phyloP scores from a whole-genome alignment of 2,329 filamentous ascomycete genomes.

The Apiospora koreana region DNA sequence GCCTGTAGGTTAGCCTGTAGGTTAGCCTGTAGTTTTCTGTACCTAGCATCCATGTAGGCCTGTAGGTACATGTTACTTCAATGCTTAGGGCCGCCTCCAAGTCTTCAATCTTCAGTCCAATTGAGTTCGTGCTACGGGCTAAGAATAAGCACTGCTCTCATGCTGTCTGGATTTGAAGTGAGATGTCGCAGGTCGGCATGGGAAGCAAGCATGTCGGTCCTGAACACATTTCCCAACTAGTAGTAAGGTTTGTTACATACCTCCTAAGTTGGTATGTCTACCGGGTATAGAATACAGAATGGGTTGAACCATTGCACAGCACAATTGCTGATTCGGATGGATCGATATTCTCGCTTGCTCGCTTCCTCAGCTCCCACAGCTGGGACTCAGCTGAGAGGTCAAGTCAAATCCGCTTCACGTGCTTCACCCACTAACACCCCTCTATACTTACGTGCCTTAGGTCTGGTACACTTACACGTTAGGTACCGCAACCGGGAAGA shows the following conservation, averaged over 20 bases:
- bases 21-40: too few relatives aligned
- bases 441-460: neutral
- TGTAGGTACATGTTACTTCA: neutral
- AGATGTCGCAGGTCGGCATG: slow-evolving; percentile 5
- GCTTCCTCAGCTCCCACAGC: neutral
- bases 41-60: too few relatives aligned
- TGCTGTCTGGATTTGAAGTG: slow-evolving; percentile 8
- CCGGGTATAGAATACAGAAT: neutral
- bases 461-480: neutral
- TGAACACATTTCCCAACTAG: neutral
- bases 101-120: too few relatives aligned
- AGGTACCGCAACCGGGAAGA: neutral
- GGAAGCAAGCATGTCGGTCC: neutral
- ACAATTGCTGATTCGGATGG: neutral
- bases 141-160: neutral
- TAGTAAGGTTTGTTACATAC: too few relatives aligned
- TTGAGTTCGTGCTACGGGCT: neutral
- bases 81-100: neutral
- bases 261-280: too few relatives aligned
- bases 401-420: neutral
- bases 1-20: too few relatives aligned
- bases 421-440: neutral
- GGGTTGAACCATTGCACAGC: too few relatives aligned
- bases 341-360: neutral
- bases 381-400: neutral